Percentiles rank a stretch among this genome's conserved stretches.
Conservation (phyloP, 139 green algal species). For the Dunaliella sp. region DNA sequence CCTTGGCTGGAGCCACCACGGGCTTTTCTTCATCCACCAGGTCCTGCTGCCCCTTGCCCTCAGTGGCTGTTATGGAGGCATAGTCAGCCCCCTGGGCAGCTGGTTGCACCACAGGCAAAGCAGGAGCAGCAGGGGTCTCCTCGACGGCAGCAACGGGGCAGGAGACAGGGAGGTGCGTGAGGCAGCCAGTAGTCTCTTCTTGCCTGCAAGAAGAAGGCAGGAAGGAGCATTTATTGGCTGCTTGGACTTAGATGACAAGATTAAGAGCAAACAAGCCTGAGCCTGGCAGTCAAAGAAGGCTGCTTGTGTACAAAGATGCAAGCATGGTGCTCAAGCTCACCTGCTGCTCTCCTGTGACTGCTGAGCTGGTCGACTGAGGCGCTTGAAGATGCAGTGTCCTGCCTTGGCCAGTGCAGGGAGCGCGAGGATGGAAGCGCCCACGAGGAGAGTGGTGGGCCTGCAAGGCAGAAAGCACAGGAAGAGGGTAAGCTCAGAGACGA, state of each 20-base stretch:
- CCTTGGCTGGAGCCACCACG: background rate
- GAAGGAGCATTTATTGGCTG: background rate
- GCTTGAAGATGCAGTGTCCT: background rate
- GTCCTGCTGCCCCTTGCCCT: background rate
- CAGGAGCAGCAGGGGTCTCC: background rate
- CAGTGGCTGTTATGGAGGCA: background rate
- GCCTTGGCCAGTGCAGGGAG: background rate
- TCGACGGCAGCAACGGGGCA: background rate
- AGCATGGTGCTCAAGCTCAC: background rate
- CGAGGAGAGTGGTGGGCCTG: background rate
- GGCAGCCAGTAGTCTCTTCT: background rate
- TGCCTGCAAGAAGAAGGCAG: background rate
- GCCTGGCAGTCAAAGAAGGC: background rate
- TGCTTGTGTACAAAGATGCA: background rate
- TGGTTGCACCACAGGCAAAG: background rate
- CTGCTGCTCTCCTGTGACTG: background rate
- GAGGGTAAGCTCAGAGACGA: background rate
- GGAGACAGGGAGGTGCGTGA: background rate
- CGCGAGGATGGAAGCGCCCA: background rate
- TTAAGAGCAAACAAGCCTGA: background rate
- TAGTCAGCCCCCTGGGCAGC: too few species aligned
- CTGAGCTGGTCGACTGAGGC: background rate
- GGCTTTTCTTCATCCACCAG: background rate
- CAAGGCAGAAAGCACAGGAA: background rate
- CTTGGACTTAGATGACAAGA: too few species aligned